A percentile compares a stretch with the other conserved stretches of the same genome.
Evolutionary conservation across 192 early-diverging fungal genomes (phyloP).

Genomic region (Linnemannia exigua): DNA sequence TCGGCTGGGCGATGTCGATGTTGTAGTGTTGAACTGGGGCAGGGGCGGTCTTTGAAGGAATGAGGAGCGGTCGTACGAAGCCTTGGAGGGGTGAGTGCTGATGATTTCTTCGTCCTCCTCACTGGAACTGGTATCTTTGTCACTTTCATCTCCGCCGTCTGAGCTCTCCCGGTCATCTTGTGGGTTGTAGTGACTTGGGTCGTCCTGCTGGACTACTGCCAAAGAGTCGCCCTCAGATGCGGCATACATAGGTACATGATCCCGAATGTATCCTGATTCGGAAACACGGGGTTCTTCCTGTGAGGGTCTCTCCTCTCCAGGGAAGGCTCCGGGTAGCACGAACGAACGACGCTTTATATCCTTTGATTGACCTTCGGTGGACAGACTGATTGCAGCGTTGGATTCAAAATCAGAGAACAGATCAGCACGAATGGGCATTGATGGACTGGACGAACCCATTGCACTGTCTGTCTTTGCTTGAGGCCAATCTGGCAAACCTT

Average conservation of each 20-base stretch:
- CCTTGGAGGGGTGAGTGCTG: conserved; percentile 17
- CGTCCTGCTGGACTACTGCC: conserved; percentile 9
- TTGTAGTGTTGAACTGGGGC: conserved; percentile 19
- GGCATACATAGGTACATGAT: conserved; percentile 46
- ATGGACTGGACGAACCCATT: conserved; percentile 10
- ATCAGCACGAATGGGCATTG: conserved; percentile 14
- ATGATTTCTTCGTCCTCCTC: conserved; percentile 18
- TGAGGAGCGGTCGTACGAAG: conserved; percentile 22
- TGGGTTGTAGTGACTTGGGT: background rate
- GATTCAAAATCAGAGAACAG: conserved; percentile 48
- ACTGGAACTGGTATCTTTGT: conserved; percentile 13
- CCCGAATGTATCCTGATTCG: background rate
- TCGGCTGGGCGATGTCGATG: background rate
- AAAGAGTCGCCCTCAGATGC: conserved; percentile 31
- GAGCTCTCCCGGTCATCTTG: background rate
- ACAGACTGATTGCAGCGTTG: background rate
- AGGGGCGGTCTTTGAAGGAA: conserved; percentile 12
- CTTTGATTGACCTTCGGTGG: conserved; percentile 19
- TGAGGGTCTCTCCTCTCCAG: conserved; percentile 29
- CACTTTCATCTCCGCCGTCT: background rate
- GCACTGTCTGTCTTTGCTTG: background rate
- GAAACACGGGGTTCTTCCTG: background rate
- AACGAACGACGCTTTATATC: conserved; percentile 44
- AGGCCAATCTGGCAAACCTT: background rate
- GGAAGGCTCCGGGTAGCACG: conserved; percentile 45